Base-by-base conservation (phyloP, 2,329 filamentous ascomycete species). In the Didymella arachidicola region DNA sequence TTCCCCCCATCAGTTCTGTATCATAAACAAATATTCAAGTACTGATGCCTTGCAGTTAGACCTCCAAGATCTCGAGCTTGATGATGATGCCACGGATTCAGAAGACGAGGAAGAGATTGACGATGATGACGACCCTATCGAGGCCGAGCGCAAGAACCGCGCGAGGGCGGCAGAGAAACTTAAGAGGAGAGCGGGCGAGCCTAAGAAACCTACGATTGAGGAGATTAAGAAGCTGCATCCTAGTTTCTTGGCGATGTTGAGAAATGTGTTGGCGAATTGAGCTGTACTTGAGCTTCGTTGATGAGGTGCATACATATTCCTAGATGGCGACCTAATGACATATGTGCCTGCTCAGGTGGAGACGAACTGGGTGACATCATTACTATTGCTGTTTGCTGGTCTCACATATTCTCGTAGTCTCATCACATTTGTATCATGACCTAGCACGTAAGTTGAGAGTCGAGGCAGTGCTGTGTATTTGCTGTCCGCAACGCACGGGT, bases 91-190 rank as follows among this genome's bases (percentile, higher is more conserved):
- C 11, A 86, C 84, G 8, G 86, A 84, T 12, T 89, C 91, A 51
- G 86, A 79, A 8, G 64, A 60, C 54, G 75, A 76, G 19, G 49
- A 68, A 8, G 79, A 82, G 10, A 75, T 89, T n/a, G 89, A 92
- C 55, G 92, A 96, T 57, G 89, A 93, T 58, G 78, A 91, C 60
- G 93, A 98, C 71, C 93, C 94, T 1, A 96, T 99, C 64, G 88
- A 88, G 62, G 91, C 91, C 6, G 95, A 98, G 81, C 83, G 94
- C 59, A 90, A 88, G 70, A 84, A 92, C 60, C 84, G 94, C 63
- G 84, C 87, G 8, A 91, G 89, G 80, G 87, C 85, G 67, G 91
- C 93, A 72, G 93, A 97, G 72, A 86, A 90, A 59, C 82, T 99
- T 52, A 85, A 92, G 63, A 83, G 92, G 52, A 89, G 86, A 42